phyloP scores from a whole-genome alignment of 2,329 filamentous ascomycete genomes.

The Acrocalymma vagum region DNA sequence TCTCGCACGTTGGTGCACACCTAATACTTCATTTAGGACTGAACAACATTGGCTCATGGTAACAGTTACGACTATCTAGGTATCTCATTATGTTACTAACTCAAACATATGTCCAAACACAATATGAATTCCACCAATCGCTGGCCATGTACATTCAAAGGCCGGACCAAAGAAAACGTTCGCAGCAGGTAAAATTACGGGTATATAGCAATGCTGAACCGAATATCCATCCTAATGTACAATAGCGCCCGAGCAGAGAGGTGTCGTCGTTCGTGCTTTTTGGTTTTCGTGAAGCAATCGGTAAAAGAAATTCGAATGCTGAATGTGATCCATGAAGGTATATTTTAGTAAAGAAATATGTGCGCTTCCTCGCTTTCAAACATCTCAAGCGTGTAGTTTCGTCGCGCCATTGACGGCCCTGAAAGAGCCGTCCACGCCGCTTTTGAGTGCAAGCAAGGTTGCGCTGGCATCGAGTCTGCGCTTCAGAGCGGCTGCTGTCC shows the following conservation, averaged over 20 bases:
- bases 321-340: too few relatives aligned
- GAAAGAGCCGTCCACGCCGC: slow-evolving; percentile 30
- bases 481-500: slow-evolving; percentile 47
- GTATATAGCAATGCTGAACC: slow-evolving; percentile 50
- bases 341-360: slow-evolving; percentile 8
- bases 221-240: slow-evolving; percentile 30
- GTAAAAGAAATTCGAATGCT: too few relatives aligned
- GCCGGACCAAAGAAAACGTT: slow-evolving; percentile 22
- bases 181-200: slow-evolving; percentile 42
- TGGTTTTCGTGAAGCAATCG: too few relatives aligned
- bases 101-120: too few relatives aligned
- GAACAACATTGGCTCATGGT: too few relatives aligned
- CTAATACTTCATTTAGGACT: too few relatives aligned
- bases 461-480: slow-evolving; percentile 46
- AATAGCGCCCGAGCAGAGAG: slow-evolving; percentile 16
- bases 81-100: too few relatives aligned
- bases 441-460: slow-evolving; percentile 41
- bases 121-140: too few relatives aligned
- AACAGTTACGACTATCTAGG: too few relatives aligned
- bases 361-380: background rate
- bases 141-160: slow-evolving; percentile 13
- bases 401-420: slow-evolving; percentile 32
- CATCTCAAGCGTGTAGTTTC: slow-evolving; percentile 35
- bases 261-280: slow-evolving; percentile 25
- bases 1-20: too few relatives aligned